Conservation (phyloP, 441 rosid species). For the Melastoma candidum region DNA sequence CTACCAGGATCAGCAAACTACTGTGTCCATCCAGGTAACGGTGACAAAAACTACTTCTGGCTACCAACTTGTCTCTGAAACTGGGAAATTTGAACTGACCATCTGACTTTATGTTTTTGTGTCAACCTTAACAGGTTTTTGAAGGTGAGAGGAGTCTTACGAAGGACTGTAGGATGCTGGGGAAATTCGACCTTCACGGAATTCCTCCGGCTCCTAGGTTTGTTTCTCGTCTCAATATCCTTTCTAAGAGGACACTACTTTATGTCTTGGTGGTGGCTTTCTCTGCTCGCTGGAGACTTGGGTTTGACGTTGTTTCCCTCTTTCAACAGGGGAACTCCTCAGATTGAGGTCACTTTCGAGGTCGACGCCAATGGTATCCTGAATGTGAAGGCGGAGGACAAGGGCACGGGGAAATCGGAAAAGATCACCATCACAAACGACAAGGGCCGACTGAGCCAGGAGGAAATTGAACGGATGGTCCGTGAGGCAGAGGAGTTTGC, state of each 20-base stretch:
- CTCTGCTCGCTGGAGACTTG: background rate
- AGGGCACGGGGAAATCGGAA: slow-evolving; percentile 34
- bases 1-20: slow-evolving; percentile 46
- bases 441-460: slow-evolving; percentile 41
- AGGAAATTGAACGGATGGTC: slow-evolving; percentile 47
- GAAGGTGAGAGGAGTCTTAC: slow-evolving; percentile 53
- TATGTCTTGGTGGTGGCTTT: background rate
- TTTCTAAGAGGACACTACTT: no score
- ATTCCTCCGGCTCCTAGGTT: slow-evolving; percentile 57
- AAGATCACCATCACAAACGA: slow-evolving; percentile 41
- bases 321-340: slow-evolving; percentile 43
- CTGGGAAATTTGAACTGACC: no score
- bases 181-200: slow-evolving; percentile 44
- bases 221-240: no score
- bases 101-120: background rate
- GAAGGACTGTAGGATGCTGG: slow-evolving; percentile 46
- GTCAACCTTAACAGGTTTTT: slow-evolving; percentile 25
- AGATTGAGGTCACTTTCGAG: slow-evolving; percentile 51
- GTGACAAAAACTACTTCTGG: no score
- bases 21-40: slow-evolving; percentile 38
- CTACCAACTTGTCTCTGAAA: no score
- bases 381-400: slow-evolving; percentile 48
- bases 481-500: slow-evolving; percentile 50
- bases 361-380: slow-evolving; percentile 47
- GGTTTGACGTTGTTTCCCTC: background rate